These are phyloP conservation scores for Zelopaecilomyces penicillatus DNA, from an alignment of 2,329 filamentous ascomycete species.

Conservation along the genomic window DNA sequence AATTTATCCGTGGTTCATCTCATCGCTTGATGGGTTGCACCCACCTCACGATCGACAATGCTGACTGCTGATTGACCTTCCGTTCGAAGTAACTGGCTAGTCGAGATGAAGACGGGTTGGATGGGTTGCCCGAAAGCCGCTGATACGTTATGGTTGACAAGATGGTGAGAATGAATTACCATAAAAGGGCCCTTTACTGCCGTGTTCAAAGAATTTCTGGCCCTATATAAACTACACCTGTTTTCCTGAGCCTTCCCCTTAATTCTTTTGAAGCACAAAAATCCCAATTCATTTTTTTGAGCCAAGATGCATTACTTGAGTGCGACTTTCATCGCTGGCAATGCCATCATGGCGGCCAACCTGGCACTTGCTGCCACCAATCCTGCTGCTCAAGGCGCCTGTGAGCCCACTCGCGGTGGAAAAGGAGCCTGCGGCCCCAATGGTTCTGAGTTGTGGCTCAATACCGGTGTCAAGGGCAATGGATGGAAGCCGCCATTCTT, in stretches of 20 bases:
- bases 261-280: neutral
- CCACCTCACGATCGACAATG: no score
- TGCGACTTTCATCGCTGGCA: neutral
- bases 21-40: no score
- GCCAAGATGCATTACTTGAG: neutral
- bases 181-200: neutral
- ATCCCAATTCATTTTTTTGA: neutral
- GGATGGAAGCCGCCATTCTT: conserved; percentile 28
- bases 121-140: neutral
- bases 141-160: neutral
- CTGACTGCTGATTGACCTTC: no score
- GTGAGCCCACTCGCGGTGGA: conserved; percentile 13
- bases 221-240: neutral
- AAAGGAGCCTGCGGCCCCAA: conserved; percentile 14
- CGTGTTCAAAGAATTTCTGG: neutral
- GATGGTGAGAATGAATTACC: neutral
- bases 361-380: conserved; percentile 3
- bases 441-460: conserved; percentile 23
- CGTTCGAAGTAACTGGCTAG: no score
- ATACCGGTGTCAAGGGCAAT: conserved; percentile 17
- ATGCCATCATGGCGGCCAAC: conserved; percentile 1
- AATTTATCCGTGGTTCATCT: no score
- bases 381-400: conserved; percentile 13
- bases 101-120: neutral
- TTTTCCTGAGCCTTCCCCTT: neutral